Percentiles rank a stretch among this genome's conserved stretches.
Evolutionary conservation across 768 basidiomycete species (phyloP).

Genomic region (Suillus americanus): DNA sequence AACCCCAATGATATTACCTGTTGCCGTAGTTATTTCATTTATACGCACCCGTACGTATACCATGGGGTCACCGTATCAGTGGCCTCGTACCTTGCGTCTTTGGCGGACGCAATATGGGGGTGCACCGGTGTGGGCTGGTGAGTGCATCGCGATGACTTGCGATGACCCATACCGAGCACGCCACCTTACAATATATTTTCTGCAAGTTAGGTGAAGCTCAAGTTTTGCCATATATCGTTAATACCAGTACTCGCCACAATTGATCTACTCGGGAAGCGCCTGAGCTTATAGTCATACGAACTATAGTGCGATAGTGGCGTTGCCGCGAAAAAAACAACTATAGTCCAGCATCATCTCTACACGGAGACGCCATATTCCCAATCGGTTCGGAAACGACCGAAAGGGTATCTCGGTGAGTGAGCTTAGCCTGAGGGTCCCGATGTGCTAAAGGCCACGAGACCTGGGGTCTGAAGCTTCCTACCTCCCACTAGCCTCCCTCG

Average conservation of each 20-base stretch:
- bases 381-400: no score
- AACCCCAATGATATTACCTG: background rate
- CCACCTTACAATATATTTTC: background rate
- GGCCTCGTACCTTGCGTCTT: background rate
- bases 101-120: background rate
- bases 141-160: background rate
- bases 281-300: background rate
- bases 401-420: no score
- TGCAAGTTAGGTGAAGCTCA: background rate
- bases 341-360: no score
- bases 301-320: background rate
- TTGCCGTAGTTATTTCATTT: background rate
- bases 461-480: no score
- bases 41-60: background rate
- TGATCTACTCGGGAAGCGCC: background rate
- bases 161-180: background rate
- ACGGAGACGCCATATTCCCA: no score
- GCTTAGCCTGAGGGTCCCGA: no score
- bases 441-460: no score
- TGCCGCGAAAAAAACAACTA: background rate
- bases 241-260: background rate
- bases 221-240: background rate
- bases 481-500: no score
- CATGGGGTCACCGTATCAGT: background rate
- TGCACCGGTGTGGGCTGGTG: background rate